Evolutionary conservation across 306 rosid genomes (phyloP), one percentile per base, ranked within the genome.

Genomic region (Cercis canadensis): DNA sequence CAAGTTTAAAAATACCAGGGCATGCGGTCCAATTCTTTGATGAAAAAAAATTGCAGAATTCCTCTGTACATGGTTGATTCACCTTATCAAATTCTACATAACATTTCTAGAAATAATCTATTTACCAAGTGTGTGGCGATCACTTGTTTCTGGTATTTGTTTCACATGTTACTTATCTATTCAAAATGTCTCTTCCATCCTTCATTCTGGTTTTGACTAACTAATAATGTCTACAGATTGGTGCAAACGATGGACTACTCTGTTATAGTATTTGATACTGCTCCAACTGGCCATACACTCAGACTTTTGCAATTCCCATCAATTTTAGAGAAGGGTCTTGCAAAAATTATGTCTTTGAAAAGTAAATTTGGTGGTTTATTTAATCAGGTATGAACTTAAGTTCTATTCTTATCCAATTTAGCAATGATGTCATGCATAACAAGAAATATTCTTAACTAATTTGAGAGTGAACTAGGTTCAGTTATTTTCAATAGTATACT

Each of bases 181-280:
- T 72, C 21, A 6, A 53, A 72, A 52, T 62, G 40, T 33, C 1
- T 7, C 70, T 62, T 7, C 57, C 13, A 13, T 45, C 53, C 37
- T 37, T 63, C 41, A 6, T 62, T 32, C 13, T 69, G 76, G 41
- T 47, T 51, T 70, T 79, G 47, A 24, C 62, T 61, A 17, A 39
- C 15, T 63, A 37, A 39, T 29, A 69, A 16, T 52, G 78, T 57
- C 37, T 82, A 47, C 92, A 95, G 99, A 87, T 79, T 95, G 90
- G 99, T 95, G 71, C 97, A 95, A 75, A 91, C 99, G 40, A 86
- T 95, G 99, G 99, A 95, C 78, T 95, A 95, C 76, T 95, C 99
- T 33, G 96, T 95, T 40, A 95, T 95, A 64, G 96, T 95, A 56
- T 95, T 95, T 63, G 97, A 95, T 80, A 95, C 99, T 60, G 99